Conservation (phyloP, 169 alveolate species). For the Plasmodium coatneyi region DNA sequence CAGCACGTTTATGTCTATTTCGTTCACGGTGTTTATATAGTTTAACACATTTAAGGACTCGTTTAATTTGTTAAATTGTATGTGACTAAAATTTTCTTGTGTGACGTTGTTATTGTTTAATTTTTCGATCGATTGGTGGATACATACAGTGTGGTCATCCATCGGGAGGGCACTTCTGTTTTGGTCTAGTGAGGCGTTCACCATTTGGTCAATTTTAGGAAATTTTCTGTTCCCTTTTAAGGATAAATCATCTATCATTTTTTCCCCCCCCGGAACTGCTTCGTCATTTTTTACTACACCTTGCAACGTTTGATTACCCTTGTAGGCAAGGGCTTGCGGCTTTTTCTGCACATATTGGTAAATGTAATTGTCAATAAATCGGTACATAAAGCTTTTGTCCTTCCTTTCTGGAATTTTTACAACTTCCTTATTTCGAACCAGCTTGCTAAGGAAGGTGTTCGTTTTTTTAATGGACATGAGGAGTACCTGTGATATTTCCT, state of each 20-base stretch:
- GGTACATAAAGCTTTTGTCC: conserved; percentile 66
- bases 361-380: conserved; percentile 56
- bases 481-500: conserved; percentile 34
- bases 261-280: not conserved
- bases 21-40: conserved; percentile 31
- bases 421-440: conserved; percentile 46
- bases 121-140: not conserved
- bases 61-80: conserved; percentile 46
- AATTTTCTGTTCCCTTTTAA: not conserved
- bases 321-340: not conserved
- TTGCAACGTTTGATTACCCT: not conserved
- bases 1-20: conserved; percentile 41
- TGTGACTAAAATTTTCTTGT: not conserved
- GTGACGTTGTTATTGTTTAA: not conserved
- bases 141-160: not conserved
- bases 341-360: conserved; percentile 64
- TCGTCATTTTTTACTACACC: not conserved
- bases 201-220: not conserved
- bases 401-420: conserved; percentile 69
- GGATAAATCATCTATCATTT: not conserved
- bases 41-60: conserved; percentile 53
- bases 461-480: conserved; percentile 59
- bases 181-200: not conserved
- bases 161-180: not conserved
- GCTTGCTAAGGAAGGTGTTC: conserved; percentile 28